Evolutionary conservation across 2,329 filamentous ascomycete species (phyloP).

Genomic region (Ophiostoma sp.): DNA sequence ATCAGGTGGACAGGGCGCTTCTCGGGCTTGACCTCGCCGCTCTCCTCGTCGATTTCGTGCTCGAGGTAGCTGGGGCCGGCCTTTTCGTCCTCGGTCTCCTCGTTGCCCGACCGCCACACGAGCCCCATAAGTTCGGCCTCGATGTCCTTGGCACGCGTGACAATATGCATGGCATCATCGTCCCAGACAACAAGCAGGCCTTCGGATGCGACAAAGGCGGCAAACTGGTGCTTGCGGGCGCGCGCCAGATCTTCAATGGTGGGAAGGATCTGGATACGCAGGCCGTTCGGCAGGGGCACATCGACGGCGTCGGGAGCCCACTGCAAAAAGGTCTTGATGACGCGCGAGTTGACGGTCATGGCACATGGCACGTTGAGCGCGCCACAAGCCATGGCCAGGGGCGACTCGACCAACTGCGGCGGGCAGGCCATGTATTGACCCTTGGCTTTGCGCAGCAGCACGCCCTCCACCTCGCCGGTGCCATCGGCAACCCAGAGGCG

Average conservation of each 20-base stretch:
- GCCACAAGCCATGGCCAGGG: slow-evolving; percentile 59
- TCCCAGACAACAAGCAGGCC: slow-evolving; percentile 75
- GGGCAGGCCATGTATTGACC: slow-evolving; percentile 71
- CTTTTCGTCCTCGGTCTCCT: slow-evolving; percentile 52
- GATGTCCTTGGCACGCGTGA: slow-evolving; percentile 64
- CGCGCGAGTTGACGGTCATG: slow-evolving; percentile 74
- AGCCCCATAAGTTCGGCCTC: slow-evolving; percentile 73
- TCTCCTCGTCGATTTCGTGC: slow-evolving; percentile 65
- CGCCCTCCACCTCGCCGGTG: slow-evolving; percentile 64
- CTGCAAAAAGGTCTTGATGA: slow-evolving; percentile 71
- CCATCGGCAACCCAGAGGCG: slow-evolving; percentile 68
- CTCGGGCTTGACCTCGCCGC: slow-evolving; percentile 60
- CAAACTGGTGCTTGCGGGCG: slow-evolving; percentile 73
- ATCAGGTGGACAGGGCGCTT: slow-evolving; percentile 62
- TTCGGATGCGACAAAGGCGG: slow-evolving; percentile 69
- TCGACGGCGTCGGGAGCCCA: slow-evolving; percentile 69
- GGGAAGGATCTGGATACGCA: slow-evolving; percentile 70
- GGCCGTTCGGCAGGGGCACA: slow-evolving; percentile 69
- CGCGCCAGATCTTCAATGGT: slow-evolving; percentile 64
- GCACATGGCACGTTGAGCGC: slow-evolving; percentile 71
- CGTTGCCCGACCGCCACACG: slow-evolving; percentile 60
- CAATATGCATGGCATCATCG: slow-evolving; percentile 66
- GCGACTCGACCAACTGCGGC: slow-evolving; percentile 55
- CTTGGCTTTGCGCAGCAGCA: slow-evolving; percentile 62
- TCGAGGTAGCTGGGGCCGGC: slow-evolving; percentile 34